These are phyloP conservation scores for Stephanodiscus triporus DNA, from an alignment of 108 stramenopile species.

Conservation along the genomic window DNA sequence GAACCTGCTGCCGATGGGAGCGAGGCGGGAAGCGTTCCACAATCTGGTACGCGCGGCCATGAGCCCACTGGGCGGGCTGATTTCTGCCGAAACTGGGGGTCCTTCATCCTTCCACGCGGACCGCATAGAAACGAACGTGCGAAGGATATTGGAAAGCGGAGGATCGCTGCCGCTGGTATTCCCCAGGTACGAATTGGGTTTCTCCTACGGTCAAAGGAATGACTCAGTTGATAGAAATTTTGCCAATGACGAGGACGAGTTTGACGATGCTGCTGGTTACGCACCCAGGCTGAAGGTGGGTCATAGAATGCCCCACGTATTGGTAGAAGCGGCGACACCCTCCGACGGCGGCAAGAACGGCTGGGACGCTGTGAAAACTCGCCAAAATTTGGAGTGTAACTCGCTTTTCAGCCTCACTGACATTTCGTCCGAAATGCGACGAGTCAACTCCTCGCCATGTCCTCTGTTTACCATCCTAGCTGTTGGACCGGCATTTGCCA, in stretches of 20 bases:
- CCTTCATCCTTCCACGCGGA: conserved; percentile 41
- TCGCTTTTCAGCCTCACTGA: conserved; percentile 30
- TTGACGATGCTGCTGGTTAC: conserved; percentile 51
- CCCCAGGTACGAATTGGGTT: conserved; percentile 81
- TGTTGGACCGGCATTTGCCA: conserved; percentile 13
- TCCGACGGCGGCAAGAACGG: conserved; percentile 2
- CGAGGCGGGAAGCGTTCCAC: conserved; percentile 60
- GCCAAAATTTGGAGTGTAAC: not conserved
- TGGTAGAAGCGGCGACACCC: conserved; percentile 26
- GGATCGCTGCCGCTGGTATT: conserved; percentile 85
- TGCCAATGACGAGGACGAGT: conserved; percentile 12
- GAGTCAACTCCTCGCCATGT: conserved; percentile 3
- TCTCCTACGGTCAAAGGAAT: conserved; percentile 50
- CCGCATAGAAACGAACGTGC: conserved; percentile 66
- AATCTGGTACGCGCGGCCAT: conserved; percentile 62
- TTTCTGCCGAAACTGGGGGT: not conserved
- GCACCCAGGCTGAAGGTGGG: conserved; percentile 56
- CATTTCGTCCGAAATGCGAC: conserved; percentile 42
- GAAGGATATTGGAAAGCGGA: conserved; percentile 58
- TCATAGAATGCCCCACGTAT: conserved; percentile 64
- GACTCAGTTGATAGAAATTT: not conserved
- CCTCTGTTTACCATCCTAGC: conserved; percentile 35
- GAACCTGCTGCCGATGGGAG: conserved; percentile 54
- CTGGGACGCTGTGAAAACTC: conserved; percentile 23
- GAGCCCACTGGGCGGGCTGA: conserved; percentile 50